Percentiles rank a stretch among this genome's conserved stretches.
Conservation (phyloP, 441 rosid genomes). For the Theobroma grandiflorum region DNA sequence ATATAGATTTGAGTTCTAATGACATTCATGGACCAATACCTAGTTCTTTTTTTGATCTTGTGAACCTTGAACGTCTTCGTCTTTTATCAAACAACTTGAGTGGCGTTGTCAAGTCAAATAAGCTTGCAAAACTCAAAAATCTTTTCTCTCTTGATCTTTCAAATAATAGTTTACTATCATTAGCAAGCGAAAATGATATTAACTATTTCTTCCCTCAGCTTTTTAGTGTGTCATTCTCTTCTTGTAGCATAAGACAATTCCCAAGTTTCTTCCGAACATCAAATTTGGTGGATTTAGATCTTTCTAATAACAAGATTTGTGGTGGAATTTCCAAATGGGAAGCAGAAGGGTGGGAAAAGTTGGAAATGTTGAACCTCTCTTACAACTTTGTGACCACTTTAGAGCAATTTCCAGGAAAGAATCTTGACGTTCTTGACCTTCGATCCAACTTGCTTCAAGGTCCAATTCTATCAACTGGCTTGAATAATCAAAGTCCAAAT, state of each 20-base stretch:
- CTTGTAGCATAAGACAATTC: slow-evolving; percentile 29
- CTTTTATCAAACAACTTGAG: too few relatives aligned
- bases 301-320: slow-evolving; percentile 26
- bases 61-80: too few relatives aligned
- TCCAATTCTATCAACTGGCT: slow-evolving; percentile 1
- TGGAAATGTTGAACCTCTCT: slow-evolving; percentile 15
- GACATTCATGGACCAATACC: too few relatives aligned
- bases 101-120: too few relatives aligned
- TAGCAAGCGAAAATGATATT: neutral
- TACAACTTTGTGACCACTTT: slow-evolving; percentile 28
- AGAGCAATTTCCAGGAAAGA: slow-evolving; percentile 15
- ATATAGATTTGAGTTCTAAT: neutral
- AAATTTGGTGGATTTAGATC: slow-evolving; percentile 15
- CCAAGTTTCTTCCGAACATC: slow-evolving; percentile 18
- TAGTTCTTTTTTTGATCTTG: too few relatives aligned
- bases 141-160: too few relatives aligned
- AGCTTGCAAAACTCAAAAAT: too few relatives aligned
- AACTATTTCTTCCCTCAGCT: neutral
- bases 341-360: neutral
- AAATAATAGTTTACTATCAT: too few relatives aligned
- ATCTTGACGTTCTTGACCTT: slow-evolving; percentile 24
- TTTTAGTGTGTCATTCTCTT: neutral
- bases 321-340: slow-evolving; percentile 6
- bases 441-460: slow-evolving; percentile 31
- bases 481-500: neutral